Conservation (phyloP, 768 basidiomycete species). For the Lentinula sp. region DNA sequence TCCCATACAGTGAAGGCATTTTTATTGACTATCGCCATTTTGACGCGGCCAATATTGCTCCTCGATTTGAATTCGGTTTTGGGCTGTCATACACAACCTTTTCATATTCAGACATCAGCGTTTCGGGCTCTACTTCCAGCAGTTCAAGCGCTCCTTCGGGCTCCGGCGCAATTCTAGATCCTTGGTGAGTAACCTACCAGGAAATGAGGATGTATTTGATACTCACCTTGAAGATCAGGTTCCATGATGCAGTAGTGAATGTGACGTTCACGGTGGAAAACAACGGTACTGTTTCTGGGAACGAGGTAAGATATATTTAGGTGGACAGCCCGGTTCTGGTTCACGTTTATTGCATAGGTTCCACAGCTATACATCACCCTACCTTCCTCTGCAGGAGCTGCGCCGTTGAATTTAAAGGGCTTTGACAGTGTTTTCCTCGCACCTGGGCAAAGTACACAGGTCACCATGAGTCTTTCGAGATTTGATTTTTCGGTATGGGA, state of each 20-base stretch:
- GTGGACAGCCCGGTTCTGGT: not conserved
- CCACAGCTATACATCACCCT: conserved; percentile 51
- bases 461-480: conserved; percentile 41
- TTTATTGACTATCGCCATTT: conserved; percentile 41
- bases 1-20: conserved; percentile 54
- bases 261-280: conserved; percentile 49
- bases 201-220: not conserved
- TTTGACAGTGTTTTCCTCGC: conserved; percentile 45
- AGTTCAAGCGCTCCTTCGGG: conserved; percentile 39
- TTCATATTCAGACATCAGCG: conserved; percentile 30
- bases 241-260: conserved; percentile 46
- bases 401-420: conserved; percentile 49
- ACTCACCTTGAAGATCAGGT: conserved; percentile 21
- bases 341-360: conserved; percentile 23
- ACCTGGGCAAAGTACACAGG: conserved; percentile 37
- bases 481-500: conserved; percentile 53
- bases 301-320: conserved; percentile 35
- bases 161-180: conserved; percentile 44
- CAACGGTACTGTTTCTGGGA: conserved; percentile 45
- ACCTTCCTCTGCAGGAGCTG: conserved; percentile 39
- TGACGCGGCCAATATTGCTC: conserved; percentile 21
- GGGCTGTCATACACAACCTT: conserved; percentile 48
- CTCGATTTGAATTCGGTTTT: conserved; percentile 37
- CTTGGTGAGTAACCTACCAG: conserved; percentile 27
- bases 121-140: conserved; percentile 29